Evolutionary conservation across 164 flowering plant genomes (phyloP).

Genomic region (Vitis cinerea): DNA sequence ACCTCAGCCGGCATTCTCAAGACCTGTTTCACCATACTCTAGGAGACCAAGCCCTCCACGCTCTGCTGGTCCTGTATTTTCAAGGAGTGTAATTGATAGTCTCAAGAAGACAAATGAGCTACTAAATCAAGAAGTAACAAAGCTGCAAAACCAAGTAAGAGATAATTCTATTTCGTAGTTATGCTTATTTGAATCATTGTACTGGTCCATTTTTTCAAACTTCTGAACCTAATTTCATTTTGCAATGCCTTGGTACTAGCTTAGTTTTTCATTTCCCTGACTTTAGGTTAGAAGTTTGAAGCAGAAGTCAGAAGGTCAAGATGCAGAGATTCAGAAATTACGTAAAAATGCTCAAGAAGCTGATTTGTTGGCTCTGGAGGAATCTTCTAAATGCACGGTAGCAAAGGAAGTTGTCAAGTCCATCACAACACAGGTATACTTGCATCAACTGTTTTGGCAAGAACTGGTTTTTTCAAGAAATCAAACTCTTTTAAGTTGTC

Average conservation of each 20-base stretch:
- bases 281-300: conserved; percentile 59
- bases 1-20: conserved; percentile 30
- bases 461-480: too few relatives aligned
- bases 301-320: conserved; percentile 62
- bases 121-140: conserved; percentile 67
- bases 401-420: conserved; percentile 56
- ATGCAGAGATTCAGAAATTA: conserved; percentile 52
- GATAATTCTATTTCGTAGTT: neutral
- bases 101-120: conserved; percentile 71
- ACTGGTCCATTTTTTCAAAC: too few relatives aligned
- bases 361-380: conserved; percentile 39
- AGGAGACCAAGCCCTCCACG: conserved; percentile 81
- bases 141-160: conserved; percentile 63
- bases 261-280: neutral
- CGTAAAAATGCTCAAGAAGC: conserved; percentile 45
- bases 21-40: conserved; percentile 67
- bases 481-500: too few relatives aligned
- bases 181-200: too few relatives aligned
- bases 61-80: conserved; percentile 49
- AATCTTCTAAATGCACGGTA: conserved; percentile 40
- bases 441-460: too few relatives aligned
- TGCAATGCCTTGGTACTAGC: neutral
- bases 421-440: conserved; percentile 53
- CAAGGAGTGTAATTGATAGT: conserved; percentile 68
- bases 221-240: too few relatives aligned